These are phyloP conservation scores for Mimosa pudica DNA, from an alignment of 306 rosid genomes.

Conservation along the genomic window DNA sequence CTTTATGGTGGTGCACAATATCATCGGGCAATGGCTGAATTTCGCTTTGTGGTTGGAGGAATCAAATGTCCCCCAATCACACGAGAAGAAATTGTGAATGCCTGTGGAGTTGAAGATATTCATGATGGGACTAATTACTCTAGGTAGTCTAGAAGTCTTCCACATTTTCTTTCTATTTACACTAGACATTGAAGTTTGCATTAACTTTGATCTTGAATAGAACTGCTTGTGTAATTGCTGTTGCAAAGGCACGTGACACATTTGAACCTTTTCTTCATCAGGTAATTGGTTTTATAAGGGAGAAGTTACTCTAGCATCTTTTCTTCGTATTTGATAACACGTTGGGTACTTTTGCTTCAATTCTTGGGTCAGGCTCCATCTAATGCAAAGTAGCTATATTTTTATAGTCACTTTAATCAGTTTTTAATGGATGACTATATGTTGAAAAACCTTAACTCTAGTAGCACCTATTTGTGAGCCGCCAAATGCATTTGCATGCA, in stretches of 20 bases:
- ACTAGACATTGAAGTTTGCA: conserved; percentile 3
- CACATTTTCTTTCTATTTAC: conserved; percentile 16
- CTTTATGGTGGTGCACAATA: conserved; percentile 99
- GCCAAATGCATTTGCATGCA: neutral
- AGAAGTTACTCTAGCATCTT: conserved; percentile 7
- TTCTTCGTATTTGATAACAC: neutral
- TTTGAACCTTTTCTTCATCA: conserved; percentile 96
- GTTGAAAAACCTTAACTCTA: neutral
- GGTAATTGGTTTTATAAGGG: conserved; percentile 48
- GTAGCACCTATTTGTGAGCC: neutral
- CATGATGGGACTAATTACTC: conserved; percentile 98
- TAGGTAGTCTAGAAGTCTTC: conserved; percentile 53
- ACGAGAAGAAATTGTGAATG: conserved; percentile 94
- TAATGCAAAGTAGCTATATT: neutral
- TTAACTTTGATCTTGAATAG: conserved; percentile 41
- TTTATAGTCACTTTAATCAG: neutral
- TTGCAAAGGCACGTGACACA: conserved; percentile 94
- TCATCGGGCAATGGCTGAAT: conserved; percentile 99
- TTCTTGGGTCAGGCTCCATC: neutral
- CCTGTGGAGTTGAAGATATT: conserved; percentile 98
- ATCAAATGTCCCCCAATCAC: conserved; percentile 95
- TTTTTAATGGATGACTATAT: neutral
- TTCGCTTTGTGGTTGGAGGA: conserved; percentile 98
- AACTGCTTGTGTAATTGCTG: conserved; percentile 98
- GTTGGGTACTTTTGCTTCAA: neutral